These are phyloP conservation scores for Umbelopsis vinacea DNA, from an alignment of 192 early-diverging fungal genomes.

Conservation along the genomic window DNA sequence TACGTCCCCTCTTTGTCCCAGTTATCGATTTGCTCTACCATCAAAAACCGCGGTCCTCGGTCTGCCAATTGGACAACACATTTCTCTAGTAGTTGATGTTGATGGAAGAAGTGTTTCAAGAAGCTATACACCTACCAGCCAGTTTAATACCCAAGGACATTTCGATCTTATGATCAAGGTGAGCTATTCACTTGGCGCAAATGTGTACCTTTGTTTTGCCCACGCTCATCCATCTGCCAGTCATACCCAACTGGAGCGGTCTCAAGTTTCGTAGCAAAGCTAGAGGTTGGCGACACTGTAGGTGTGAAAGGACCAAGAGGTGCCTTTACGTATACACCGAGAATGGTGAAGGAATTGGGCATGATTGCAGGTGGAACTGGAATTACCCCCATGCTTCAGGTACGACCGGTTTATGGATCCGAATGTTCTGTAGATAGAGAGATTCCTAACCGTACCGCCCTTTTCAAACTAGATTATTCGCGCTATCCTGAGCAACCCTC, in stretches of 20 bases:
- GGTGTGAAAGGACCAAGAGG: slow-evolving; percentile 73
- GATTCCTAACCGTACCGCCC: too few relatives aligned
- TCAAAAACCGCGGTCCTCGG: slow-evolving; percentile 62
- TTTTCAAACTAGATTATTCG: slow-evolving; percentile 58
- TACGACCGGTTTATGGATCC: background rate
- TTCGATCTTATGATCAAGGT: slow-evolving; percentile 78
- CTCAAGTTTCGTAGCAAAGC: slow-evolving; percentile 51
- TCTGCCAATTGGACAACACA: slow-evolving; percentile 81
- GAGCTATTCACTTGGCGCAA: background rate
- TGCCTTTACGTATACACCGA: slow-evolving; percentile 64
- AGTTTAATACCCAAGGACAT: slow-evolving; percentile 50
- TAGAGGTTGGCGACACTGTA: slow-evolving; percentile 71
- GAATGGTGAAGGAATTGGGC: slow-evolving; percentile 63
- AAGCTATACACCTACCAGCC: slow-evolving; percentile 69
- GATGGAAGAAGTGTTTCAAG: slow-evolving; percentile 30
- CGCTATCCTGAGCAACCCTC: slow-evolving; percentile 63
- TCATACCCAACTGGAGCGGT: slow-evolving; percentile 60
- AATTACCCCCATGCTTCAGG: slow-evolving; percentile 68
- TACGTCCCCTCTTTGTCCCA: slow-evolving; percentile 21
- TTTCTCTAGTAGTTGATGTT: slow-evolving; percentile 24
- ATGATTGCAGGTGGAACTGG: slow-evolving; percentile 80
- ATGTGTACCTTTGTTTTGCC: background rate
- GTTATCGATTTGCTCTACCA: slow-evolving; percentile 85
- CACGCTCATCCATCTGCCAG: background rate
- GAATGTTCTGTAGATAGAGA: background rate